Base-by-base conservation (phyloP, 768 basidiomycete genomes). In the Lepiota venenata region DNA sequence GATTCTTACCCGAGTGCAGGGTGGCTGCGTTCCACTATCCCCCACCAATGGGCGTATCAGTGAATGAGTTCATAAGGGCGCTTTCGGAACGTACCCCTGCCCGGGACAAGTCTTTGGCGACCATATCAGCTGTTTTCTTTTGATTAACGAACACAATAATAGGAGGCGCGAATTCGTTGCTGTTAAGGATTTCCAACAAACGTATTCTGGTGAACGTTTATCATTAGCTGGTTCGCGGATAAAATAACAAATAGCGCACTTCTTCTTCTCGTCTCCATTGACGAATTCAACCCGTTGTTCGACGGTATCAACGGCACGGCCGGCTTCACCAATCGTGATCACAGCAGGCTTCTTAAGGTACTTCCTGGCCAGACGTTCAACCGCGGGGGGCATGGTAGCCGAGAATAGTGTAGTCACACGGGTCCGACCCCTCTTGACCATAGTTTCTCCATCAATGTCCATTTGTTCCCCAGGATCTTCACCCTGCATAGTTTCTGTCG, bases 121-220 rank as follows among this genome's bases (percentile, higher is more conserved):
- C 93, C 87, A 94, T 92, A 67, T 99, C 97, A 47, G 95, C 96
- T 11, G 93, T 96, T 79, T 98, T 97, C 79, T 99, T 99, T 71
- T 98, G 95, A 69, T 98, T 98, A 76, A 98, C 95, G 72, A 98
- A 99, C 16, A 94, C 91, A 59, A 99, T 99, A 61, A 99, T 98
- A 4, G 97, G 97, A 15, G 97, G 83, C 35, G 84, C 70, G 68
- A 84, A 93, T 57, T 81, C 77, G 39, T 85, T 87, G 58, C 85
- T 87, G 75, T 95, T 93, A 70, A 99, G 85, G 59, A 98, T 92
- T 66, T 98, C 96, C 64, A 97, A 73, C 66, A 98, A 68, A 44
- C 84, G 81, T 58, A 88, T 83, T 70, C 93, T 97, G 64, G 15
- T 21, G n/a, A 47, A 22, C n/a, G 40, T 6, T 50, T 15, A 55